Conservation (phyloP, 805 yeast species). For the Hanseniaspora meyeri region DNA sequence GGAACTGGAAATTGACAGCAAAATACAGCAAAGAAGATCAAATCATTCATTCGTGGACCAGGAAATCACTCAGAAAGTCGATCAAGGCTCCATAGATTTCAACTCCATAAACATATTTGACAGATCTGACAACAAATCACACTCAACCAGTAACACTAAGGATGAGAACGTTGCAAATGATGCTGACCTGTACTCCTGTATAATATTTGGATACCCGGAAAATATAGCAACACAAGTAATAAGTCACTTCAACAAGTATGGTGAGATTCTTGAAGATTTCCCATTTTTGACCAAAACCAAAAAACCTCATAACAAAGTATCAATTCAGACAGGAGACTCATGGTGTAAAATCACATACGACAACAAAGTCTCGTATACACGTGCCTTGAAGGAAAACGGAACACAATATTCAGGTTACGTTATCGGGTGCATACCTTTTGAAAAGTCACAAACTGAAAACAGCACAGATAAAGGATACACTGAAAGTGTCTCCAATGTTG, state of each 20-base stretch:
- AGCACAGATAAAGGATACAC: neutral
- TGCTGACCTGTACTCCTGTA: slow-evolving; percentile 46
- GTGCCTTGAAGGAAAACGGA: slow-evolving; percentile 82
- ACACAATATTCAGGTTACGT: slow-evolving; percentile 49
- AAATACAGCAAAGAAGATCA: slow-evolving; percentile 3
- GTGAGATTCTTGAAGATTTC: slow-evolving; percentile 65
- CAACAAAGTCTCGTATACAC: slow-evolving; percentile 57
- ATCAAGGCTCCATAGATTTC: slow-evolving; percentile 13
- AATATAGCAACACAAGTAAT: slow-evolving; percentile 53
- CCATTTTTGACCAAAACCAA: slow-evolving; percentile 26
- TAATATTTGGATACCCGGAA: slow-evolving; percentile 85
- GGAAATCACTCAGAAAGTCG: slow-evolving; percentile 11
- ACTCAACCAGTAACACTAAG: neutral
- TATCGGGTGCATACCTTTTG: slow-evolving; percentile 60
- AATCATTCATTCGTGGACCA: slow-evolving; percentile 17
- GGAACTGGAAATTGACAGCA: slow-evolving; percentile 27
- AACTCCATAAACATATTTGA: slow-evolving; percentile 11
- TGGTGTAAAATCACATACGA: slow-evolving; percentile 89
- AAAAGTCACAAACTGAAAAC: slow-evolving; percentile 30
- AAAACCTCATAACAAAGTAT: slow-evolving; percentile 30
- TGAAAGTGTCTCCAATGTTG: neutral
- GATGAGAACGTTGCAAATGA: slow-evolving; percentile 3
- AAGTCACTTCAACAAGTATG: slow-evolving; percentile 65
- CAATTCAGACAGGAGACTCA: slow-evolving; percentile 71
- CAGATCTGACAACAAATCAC: slow-evolving; percentile 7